These are phyloP conservation scores for Ramalina intermedia DNA, from an alignment of 495 filamentous ascomycete genomes.

Conservation along the genomic window DNA sequence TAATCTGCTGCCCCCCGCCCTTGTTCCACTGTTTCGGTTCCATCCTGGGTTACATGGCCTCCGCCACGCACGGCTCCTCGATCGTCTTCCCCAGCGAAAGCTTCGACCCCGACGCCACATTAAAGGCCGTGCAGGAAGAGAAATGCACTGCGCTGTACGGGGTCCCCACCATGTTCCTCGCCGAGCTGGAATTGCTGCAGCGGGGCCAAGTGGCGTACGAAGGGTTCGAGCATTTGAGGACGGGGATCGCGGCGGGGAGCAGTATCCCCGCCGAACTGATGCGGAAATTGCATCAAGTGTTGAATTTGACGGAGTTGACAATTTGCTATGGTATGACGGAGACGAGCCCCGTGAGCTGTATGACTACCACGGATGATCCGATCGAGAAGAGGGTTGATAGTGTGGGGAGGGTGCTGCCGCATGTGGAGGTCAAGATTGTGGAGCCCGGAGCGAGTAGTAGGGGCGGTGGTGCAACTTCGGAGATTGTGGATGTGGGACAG, in stretches of 20 bases:
- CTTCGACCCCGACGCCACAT: constrained; percentile 63
- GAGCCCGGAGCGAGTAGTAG: constrained; percentile 35
- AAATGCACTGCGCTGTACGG: constrained; percentile 77
- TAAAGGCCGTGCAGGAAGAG: constrained; percentile 60
- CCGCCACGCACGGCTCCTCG: constrained; percentile 67
- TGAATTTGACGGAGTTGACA: constrained; percentile 74
- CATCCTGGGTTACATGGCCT: constrained; percentile 88
- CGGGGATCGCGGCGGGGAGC: constrained; percentile 84
- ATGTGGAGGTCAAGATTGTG: constrained; percentile 78
- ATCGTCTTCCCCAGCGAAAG: constrained; percentile 82
- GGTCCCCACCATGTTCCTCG: constrained; percentile 91
- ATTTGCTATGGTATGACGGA: constrained; percentile 99
- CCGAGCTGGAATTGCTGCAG: constrained; percentile 63
- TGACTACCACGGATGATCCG: constrained; percentile 78
- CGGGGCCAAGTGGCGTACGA: constrained; percentile 32
- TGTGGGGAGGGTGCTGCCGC: constrained; percentile 67
- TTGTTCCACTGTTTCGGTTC: constrained; percentile 90
- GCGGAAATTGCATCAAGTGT: constrained; percentile 55
- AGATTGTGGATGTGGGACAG: constrained; percentile 44
- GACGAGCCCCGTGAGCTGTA: constrained; percentile 77
- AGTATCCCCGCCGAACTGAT: constrained; percentile 74
- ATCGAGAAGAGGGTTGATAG: constrained; percentile 61
- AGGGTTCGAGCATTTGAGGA: constrained; percentile 59
- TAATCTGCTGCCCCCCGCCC: constrained; percentile 75
- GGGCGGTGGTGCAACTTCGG: no score